Evolutionary conservation across 2,329 filamentous ascomycete genomes (phyloP).

Genomic region (Penicillium sp.): DNA sequence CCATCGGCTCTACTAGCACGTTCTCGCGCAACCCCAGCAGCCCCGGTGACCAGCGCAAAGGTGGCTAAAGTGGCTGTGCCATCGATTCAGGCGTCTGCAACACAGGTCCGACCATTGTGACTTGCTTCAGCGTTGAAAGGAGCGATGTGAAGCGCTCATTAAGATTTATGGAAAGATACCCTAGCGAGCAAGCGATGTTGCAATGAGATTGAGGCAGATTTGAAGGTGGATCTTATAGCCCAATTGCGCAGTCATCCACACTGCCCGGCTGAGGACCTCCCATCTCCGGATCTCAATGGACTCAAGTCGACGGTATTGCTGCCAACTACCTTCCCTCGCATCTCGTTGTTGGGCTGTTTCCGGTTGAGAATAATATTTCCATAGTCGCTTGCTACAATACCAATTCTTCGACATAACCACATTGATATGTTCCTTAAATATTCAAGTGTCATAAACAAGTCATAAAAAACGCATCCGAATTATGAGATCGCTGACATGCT

Average conservation of each 20-base stretch:
- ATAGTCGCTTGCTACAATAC: slow-evolving; percentile 6
- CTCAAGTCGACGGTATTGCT: background rate
- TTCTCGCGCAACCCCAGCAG: slow-evolving; percentile 21
- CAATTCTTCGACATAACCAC: slow-evolving; percentile 2
- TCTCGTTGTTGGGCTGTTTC: slow-evolving; percentile 1
- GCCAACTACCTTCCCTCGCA: background rate
- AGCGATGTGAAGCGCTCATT: slow-evolving; percentile 57
- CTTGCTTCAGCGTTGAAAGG: slow-evolving; percentile 6
- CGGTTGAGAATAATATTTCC: background rate
- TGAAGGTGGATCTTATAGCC: background rate
- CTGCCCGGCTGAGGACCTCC: background rate
- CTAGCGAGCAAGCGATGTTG: slow-evolving; percentile 4
- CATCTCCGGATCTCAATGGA: background rate
- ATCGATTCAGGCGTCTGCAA: background rate
- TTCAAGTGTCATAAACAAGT: background rate
- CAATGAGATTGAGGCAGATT: slow-evolving; percentile 4
- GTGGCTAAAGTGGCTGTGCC: slow-evolving; percentile 16
- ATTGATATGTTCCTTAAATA: background rate
- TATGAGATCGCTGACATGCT: too few species aligned
- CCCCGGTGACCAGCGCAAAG: slow-evolving; percentile 25
- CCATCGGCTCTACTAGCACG: slow-evolving; percentile 35
- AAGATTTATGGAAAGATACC: slow-evolving; percentile 20
- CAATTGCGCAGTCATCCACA: background rate
- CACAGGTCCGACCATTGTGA: slow-evolving; percentile 3
- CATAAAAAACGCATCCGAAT: too few species aligned